Evolutionary conservation across 345 rosid genomes (phyloP), one percentile per base, ranked within the genome.

Genomic region (Punica granatum): DNA sequence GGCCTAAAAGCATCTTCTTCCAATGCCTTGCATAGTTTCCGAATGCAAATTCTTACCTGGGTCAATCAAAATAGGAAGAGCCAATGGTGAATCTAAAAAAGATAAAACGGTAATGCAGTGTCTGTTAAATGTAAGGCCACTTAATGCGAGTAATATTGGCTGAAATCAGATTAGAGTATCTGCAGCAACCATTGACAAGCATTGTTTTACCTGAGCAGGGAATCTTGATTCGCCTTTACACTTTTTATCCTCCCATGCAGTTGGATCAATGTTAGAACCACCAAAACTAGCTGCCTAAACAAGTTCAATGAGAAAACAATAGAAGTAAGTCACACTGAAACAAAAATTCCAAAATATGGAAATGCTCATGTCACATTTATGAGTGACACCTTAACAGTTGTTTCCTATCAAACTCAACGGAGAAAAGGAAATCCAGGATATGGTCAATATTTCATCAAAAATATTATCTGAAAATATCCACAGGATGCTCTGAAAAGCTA

Each of bases 191-290:
- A 56, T 26, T 30, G 32, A 72, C 30, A 64, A 65, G 23, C 42
- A 37, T 41, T 28, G 54, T n/a, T n/a, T 73, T 46, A 94, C 99
- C 92, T 94, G 99, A 72, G 99, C 99, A 71, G 99, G 97, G 67
- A 94, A 94, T 79, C 99, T 86, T 7, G 97, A 91, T 77, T 94
- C 97, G 32, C 99, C 99, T 88, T 94, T 94, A 79, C 92, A 88
- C 72, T 94, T 94, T 70, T 91, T 94, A 82, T 94, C 97, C 81
- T 91, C 99, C 99, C 99, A 94, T 33, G 99, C 99, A 78, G 97
- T 94, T 66, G 97, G 95, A 75, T 94, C 99, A 32, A 94, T 94
- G 80, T 94, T 91, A 26, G 96, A 88, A 72, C 99, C 97, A 60
- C 99, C 97, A 83, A 94, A 94, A 75, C 92, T 83, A 68, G 88